Evolutionary conservation across 1,284 basidiomycete species (phyloP).

Genomic region (Puccinia novopanici): DNA sequence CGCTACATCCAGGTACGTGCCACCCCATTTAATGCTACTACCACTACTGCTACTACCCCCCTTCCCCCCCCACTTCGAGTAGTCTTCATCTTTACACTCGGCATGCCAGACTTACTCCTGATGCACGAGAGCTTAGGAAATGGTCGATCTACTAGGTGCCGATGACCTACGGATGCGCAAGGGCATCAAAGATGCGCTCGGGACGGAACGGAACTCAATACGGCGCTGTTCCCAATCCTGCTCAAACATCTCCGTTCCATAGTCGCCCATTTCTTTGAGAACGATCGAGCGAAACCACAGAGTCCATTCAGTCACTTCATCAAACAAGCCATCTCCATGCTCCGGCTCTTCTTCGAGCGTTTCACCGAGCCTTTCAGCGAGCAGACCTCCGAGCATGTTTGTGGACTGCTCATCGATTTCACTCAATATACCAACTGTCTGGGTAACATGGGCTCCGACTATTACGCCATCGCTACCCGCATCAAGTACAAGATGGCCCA

Average conservation of each 20-base stretch:
- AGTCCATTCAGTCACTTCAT: slow-evolving; percentile 67
- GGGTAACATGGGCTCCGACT: slow-evolving; percentile 15
- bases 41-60: background rate
- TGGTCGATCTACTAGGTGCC: slow-evolving; percentile 71
- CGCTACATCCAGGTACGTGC: slow-evolving; percentile 42
- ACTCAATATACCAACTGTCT: slow-evolving; percentile 46
- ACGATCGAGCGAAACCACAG: slow-evolving; percentile 48
- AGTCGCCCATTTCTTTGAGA: slow-evolving; percentile 58
- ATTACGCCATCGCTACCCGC: slow-evolving; percentile 58
- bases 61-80: background rate
- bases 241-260: slow-evolving; percentile 74
- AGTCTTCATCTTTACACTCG: no score
- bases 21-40: background rate
- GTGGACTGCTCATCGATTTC: slow-evolving; percentile 43
- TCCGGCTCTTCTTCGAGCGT: slow-evolving; percentile 76
- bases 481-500: slow-evolving; percentile 75
- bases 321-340: slow-evolving; percentile 71
- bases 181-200: slow-evolving; percentile 75
- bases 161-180: slow-evolving; percentile 71
- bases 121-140: slow-evolving; percentile 61
- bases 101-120: background rate
- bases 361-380: slow-evolving; percentile 66
- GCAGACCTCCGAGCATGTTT: slow-evolving; percentile 63
- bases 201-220: slow-evolving; percentile 74
- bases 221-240: slow-evolving; percentile 68